Base-by-base conservation (phyloP, 176 grass and related monocot genomes). In the Raddia distichophylla region DNA sequence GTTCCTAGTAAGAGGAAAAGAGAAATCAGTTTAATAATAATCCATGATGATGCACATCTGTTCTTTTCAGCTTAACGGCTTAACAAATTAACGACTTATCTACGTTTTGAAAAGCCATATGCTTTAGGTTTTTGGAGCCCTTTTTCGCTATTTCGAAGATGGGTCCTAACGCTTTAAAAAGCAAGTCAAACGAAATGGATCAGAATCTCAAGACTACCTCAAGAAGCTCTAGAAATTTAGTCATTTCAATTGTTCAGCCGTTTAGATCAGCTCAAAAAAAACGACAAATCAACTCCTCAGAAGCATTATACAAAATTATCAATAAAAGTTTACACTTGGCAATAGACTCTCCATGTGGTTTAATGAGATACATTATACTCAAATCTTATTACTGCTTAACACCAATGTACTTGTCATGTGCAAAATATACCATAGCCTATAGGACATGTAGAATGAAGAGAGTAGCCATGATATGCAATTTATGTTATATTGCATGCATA, bases 21-120 rank as follows among this genome's bases (percentile, higher is more conserved):
- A 81, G 11, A 11, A 71, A 85, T 81, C 76, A 86, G 67, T 8
- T 64, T 69, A 65, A 19, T 40, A 81, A 57, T 40, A 80, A 71
- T 33, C 7, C 60, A 44, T 47, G 11, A 80, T 12, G 13, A 48
- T 68, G 48, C 50, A 10, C 6, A 87, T 84, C 15, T 35, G 27
- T 27, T 27, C 27, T 27, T 27, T 27, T 27, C 27, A 27, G 27
- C 27, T 27, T 27, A 27, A 27, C 27, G 27, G 27, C 27, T 27
- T 27, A 27, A 27, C 27, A 27, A 27, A 27, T 27, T 27, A 27
- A 27, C 27, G 27, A 27, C 27, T 27, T 27, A 27, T 27, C 27
- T 27, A 27, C 27, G 27, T 27, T 27, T 27, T 27, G 27, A 27
- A 27, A 27, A 27, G 27, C 27, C 27, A 27, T 27, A 27, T 27